Percentiles rank a stretch among this genome's conserved stretches.
Conservation (phyloP, 208 protist species). For the Angomonas ambiguus region DNA sequence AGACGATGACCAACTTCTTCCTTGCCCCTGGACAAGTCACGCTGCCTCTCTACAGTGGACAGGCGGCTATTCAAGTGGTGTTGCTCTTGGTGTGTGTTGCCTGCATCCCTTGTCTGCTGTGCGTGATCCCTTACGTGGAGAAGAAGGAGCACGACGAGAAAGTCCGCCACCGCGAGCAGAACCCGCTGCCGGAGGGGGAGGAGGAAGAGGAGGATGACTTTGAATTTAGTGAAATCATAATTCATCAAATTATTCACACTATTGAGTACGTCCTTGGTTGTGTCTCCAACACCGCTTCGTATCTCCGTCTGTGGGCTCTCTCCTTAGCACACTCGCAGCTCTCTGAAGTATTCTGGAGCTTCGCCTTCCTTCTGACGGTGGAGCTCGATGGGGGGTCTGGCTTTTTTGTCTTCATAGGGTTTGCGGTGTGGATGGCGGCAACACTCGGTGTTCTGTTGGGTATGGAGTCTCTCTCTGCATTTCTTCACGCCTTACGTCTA, state of each 20-base stretch:
- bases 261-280: conserved; percentile 99
- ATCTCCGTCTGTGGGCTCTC: conserved; percentile 99
- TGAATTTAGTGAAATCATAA: conserved; percentile 94
- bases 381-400: conserved; percentile 52
- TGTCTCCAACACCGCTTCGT: conserved; percentile 99
- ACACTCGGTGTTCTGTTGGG: conserved; percentile 97
- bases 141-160: conserved; percentile 43
- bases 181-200: conserved; percentile 23
- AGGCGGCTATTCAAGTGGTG: conserved; percentile 78
- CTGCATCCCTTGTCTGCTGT: conserved; percentile 82
- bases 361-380: conserved; percentile 67
- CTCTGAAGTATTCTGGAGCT: conserved; percentile 90
- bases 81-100: conserved; percentile 68
- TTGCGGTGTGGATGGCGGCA: conserved; percentile 91
- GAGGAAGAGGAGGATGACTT: conserved; percentile 77
- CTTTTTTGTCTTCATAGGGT: conserved; percentile 89
- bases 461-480: conserved; percentile 99
- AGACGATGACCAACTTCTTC: conserved; percentile 94
- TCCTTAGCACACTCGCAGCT: conserved; percentile 98
- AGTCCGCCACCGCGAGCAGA: conserved; percentile 16
- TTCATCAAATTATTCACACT: conserved; percentile 99
- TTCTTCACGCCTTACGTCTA: conserved; percentile 98
- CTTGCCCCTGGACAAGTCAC: conserved; percentile 74
- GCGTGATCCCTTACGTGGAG: conserved; percentile 77
- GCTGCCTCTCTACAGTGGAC: conserved; percentile 70